Base-by-base conservation (phyloP, 2,329 filamentous ascomycete species). In the Calonectria multiphialidica region DNA sequence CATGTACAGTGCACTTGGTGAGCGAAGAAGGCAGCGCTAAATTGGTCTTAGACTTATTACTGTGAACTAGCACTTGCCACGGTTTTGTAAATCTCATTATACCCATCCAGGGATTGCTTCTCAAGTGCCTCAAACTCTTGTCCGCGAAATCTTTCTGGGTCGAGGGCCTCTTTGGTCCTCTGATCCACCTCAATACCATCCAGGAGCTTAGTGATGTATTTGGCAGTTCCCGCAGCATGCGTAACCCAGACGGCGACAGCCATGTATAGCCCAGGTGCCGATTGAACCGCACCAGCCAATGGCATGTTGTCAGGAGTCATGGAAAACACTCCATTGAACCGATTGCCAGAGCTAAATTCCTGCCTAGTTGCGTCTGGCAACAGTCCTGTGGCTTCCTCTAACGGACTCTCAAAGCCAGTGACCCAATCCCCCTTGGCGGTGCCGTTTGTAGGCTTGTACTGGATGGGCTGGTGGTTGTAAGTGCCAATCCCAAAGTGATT, bases 271-370 rank as follows among this genome's bases (percentile, higher is more conserved):
- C 77, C 77, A 0, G 62, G 21, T 0, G 76, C 25, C 0, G 75
- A 77, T 1, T 15, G 1, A 0, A 75, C 67, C 2, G 30, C 40
- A 0, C 77, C 77, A 15, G 72, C 75, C 0, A 79, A 50, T 0
- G 77, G 77, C 77, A 79, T 79, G 25, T 79, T 79, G 15, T 79
- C 77, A 0, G 77, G 77, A 0, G 77, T 79, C 76, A 79, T 79
- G 0, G 77, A 79, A 45, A 79, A 79, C 5, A 79, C 72, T 7
- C 77, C 77, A 10, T 79, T 79, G 35, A 79, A 79, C 5, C 55
- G 42, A 1, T 62, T 72, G 0, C 72, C 71, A 2, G 61, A 13
- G 12, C 44, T 16, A 9, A 79, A 78, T 7, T 77, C 67, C 6
- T 45, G 44, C 0, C 59, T 57, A 1, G 72, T 57, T 37, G 55